Conservation (phyloP, 1,284 basidiomycete species). For the Malassezia pachydermatis region DNA sequence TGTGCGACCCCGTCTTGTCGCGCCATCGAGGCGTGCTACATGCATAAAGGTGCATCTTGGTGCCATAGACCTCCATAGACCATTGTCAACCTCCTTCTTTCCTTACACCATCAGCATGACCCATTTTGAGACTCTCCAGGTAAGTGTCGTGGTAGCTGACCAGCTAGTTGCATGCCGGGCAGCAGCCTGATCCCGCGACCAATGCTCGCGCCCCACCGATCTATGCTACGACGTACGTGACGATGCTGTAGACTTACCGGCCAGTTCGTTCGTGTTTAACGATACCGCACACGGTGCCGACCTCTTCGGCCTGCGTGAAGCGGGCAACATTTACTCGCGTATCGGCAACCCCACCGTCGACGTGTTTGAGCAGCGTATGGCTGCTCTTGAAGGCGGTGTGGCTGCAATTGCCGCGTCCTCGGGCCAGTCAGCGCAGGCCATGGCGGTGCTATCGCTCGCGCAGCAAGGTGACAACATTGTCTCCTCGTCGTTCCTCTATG, state of each 20-base stretch:
- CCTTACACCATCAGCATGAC: conserved; percentile 20
- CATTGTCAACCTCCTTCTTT: neutral
- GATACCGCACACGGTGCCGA: conserved; percentile 61
- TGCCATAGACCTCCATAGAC: neutral
- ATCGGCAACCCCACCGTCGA: conserved; percentile 75
- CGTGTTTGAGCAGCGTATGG: conserved; percentile 74
- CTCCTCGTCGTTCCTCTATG: conserved; percentile 51
- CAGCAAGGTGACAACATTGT: conserved; percentile 70
- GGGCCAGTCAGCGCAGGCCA: conserved; percentile 71
- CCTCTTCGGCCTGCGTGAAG: conserved; percentile 59
- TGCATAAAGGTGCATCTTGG: neutral
- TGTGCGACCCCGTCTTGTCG: neutral
- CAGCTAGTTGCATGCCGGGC: conserved; percentile 67
- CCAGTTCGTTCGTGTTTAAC: conserved; percentile 44
- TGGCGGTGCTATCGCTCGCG: conserved; percentile 59
- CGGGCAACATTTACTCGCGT: conserved; percentile 59
- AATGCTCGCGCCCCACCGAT: conserved; percentile 72
- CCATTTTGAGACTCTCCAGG: conserved; percentile 46
- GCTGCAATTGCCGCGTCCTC: conserved; percentile 69
- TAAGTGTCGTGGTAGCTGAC: neutral
- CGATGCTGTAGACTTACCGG: neutral
- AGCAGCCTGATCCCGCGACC: conserved; percentile 61
- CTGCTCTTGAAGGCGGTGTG: conserved; percentile 69
- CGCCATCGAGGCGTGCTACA: neutral
- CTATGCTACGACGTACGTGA: conserved; percentile 52